Evolutionary conservation across 306 rosid genomes (phyloP), one percentile per base, ranked within the genome.

Genomic region (Arachis stenosperma): DNA sequence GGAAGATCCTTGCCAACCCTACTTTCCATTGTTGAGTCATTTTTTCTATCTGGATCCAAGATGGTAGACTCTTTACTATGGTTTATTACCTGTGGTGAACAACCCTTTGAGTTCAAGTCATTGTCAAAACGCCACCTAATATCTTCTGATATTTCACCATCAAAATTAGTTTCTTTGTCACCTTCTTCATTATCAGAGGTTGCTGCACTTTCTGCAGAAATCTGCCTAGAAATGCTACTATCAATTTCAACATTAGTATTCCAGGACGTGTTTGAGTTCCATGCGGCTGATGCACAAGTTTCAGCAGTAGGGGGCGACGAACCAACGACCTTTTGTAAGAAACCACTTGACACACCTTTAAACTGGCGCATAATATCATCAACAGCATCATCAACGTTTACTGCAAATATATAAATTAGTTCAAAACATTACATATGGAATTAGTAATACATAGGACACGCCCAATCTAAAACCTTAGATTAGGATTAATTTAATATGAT

Each of bases 281-380:
- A 65, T 5, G 46, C 41, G 47, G 79, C 40, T 41, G 75, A 58
- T 50, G 87, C 83, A 56, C 86, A 70, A 17, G 70, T 70, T 67
- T 89, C 96, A 30, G 50, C 6, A 8, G 73, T 50, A 7, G 89
- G 80, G 54, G 88, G 80, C 11, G 90, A 27, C 48, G 90, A 61
- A 78, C 91, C 89, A 78, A 74, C 91, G 69, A 86, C 97, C 71
- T 88, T 90, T 75, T 84, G 90, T 79, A 86, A 86, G 57, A 95
- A 84, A 74, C 96, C 97, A 87, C 86, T 93, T 65, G 99, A 90
- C 82, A 95, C 99, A 39, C 97, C 99, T 87, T 84, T 95, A 70
- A 95, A 91, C 77, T 95, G 99, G 65, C 98, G 92, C 73, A 90
- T 90, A 79, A 95, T 90, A 76, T 91, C 98, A 75, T 95, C 99